Base-by-base conservation (phyloP, 306 rosid species). In the Lotus japonicus region DNA sequence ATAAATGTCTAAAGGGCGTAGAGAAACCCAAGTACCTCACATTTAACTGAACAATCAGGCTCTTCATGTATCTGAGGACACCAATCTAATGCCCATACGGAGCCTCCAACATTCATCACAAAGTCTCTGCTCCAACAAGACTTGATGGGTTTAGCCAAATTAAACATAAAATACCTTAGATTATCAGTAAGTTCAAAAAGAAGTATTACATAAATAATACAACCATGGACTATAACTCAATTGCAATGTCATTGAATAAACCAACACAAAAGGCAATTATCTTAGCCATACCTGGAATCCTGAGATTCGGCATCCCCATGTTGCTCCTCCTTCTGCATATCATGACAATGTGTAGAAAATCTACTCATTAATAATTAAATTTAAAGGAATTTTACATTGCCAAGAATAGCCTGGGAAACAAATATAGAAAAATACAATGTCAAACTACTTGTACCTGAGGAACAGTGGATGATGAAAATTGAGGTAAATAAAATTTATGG, bases 21-120 rank as follows among this genome's bases (percentile, higher is more conserved):
- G 52, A 72, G 50, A 7, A 48, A 73, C 48, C 65, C 46, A 63
- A 48, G 56, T 88, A 88, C 98, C 98, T 94, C 96, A 36, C 96
- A 79, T 79, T 83, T 88, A 35, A 75, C 33, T 72, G 67, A 70
- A 80, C 82, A 55, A 43, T 84, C 87, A 6, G 82, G 77, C 26
- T 56, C 80, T 77, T 69, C 80, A 55, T 76, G 82, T 65, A 85
- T 78, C 82, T 61, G 81, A 64, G 97, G 97, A 78, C 97, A 94
- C 99, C 99, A 94, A 78, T 94, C 95, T 79, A 94, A 61, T 14
- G 96, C 95, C 97, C 96, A 94, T 66, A 90, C 87, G 33, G 88
- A 67, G 53, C 99, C 97, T 74, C 99, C 97, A 78, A 78, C 97
- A 82, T 86, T 59, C 90, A 94, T 83, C 75, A 84, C 84, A 84